These are phyloP conservation scores for Neopestalotiopsis sp. DNA, from an alignment of 2,329 filamentous ascomycete genomes.

Conservation along the genomic window DNA sequence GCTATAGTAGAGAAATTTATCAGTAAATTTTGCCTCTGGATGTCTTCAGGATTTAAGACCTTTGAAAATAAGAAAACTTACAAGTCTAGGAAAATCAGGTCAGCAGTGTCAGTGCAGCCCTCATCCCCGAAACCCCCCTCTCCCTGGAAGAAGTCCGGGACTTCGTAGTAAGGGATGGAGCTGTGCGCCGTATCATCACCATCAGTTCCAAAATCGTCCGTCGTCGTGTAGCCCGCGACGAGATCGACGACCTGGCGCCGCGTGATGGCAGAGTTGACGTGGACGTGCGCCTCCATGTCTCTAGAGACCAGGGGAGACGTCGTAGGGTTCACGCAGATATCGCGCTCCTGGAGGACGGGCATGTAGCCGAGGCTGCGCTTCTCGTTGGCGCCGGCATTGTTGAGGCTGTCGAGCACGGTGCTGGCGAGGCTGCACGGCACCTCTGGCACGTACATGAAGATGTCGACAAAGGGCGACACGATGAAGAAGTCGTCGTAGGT, in stretches of 20 bases:
- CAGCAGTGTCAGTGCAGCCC: conserved; percentile 50
- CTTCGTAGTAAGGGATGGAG: conserved; percentile 48
- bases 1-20: conserved; percentile 25
- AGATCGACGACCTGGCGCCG: conserved; percentile 53
- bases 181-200: conserved; percentile 61
- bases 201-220: conserved; percentile 60
- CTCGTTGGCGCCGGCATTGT: conserved; percentile 43
- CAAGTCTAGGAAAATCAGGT: conserved; percentile 61
- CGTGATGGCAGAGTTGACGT: conserved; percentile 41
- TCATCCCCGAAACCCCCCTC: conserved; percentile 51
- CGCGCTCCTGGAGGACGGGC: conserved; percentile 36
- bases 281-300: conserved; percentile 20
- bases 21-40: neutral
- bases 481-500: conserved; percentile 59
- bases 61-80: conserved; percentile 28
- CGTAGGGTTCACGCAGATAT: conserved; percentile 55
- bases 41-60: no score
- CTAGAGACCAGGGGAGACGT: conserved; percentile 24
- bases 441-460: conserved; percentile 57
- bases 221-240: conserved; percentile 57
- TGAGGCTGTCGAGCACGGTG: conserved; percentile 44
- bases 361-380: conserved; percentile 41
- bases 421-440: conserved; percentile 54
- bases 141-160: conserved; percentile 56
- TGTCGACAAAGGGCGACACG: conserved; percentile 58